A percentile compares a stretch with the other conserved stretches of the same genome.
phyloP scores from a whole-genome alignment of 306 rosid species.

The Alnus glutinosa region DNA sequence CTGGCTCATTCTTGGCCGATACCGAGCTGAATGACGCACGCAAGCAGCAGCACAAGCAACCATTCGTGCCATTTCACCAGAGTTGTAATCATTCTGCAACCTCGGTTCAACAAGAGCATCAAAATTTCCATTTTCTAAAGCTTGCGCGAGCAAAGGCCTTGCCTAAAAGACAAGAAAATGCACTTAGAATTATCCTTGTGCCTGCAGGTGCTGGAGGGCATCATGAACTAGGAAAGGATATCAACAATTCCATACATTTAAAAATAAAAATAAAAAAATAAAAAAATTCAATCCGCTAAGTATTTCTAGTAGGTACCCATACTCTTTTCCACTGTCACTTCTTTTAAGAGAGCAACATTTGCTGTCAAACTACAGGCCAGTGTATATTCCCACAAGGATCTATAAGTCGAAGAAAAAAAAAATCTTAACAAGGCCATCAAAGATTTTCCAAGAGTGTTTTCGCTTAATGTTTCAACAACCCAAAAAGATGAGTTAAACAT shows the following conservation, averaged over 20 bases:
- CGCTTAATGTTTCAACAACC: neutral
- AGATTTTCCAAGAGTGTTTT: neutral
- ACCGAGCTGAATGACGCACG: constrained; percentile 53
- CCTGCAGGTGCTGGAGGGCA: neutral
- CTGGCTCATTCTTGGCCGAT: constrained; percentile 68
- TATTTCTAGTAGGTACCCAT: neutral
- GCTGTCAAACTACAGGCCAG: neutral
- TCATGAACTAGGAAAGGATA: neutral
- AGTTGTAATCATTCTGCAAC: constrained; percentile 48
- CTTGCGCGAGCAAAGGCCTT: constrained; percentile 64
- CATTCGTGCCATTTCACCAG: constrained; percentile 52
- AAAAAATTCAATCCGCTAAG: neutral
- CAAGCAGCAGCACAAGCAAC: constrained; percentile 59
- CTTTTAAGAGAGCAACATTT: neutral
- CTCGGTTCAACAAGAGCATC: constrained; percentile 45
- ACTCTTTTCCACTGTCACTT: too few species aligned
- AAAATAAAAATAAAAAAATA: neutral
- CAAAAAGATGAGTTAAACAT: neutral
- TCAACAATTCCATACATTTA: neutral
- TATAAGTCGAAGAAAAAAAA: too few species aligned
- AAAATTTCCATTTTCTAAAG: constrained; percentile 47
- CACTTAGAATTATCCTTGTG: neutral
- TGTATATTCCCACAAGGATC: too few species aligned
- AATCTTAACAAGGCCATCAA: neutral
- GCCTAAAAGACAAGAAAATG: constrained; percentile 41